Evolutionary conservation across 305 asterid genomes (phyloP).

Genomic region (Solanum hybrid): DNA sequence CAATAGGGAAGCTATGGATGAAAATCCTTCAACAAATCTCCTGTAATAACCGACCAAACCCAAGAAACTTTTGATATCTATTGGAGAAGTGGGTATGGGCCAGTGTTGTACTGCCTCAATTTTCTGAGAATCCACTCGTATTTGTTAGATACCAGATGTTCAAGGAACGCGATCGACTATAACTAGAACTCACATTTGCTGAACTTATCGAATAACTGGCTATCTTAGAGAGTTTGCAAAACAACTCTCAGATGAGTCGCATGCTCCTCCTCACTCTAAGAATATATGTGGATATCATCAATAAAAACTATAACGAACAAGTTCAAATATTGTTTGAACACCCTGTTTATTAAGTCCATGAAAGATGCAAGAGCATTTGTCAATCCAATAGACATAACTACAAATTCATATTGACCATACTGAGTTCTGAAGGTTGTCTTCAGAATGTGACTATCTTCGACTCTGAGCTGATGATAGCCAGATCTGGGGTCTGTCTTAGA

Average conservation of each 20-base stretch:
- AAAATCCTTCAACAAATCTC: not conserved
- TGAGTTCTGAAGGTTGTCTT: not conserved
- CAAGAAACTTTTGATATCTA: not conserved
- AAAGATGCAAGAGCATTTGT: not conserved
- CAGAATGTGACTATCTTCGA: too few species aligned
- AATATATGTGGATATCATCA: not conserved
- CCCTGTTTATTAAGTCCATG: not conserved
- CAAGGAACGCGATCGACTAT: not conserved
- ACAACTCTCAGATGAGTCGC: not conserved
- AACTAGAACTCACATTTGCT: not conserved
- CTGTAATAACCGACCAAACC: not conserved
- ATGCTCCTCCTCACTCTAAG: not conserved
- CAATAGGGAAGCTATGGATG: not conserved
- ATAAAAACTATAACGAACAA: not conserved
- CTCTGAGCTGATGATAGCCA: too few species aligned
- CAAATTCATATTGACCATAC: not conserved
- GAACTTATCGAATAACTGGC: not conserved
- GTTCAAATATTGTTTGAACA: not conserved
- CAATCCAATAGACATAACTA: not conserved
- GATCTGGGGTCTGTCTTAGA: not conserved
- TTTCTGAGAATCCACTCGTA: not conserved
- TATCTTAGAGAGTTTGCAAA: not conserved
- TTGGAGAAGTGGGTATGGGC: not conserved
- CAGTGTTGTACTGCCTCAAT: not conserved
- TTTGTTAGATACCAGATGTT: not conserved